phyloP scores from a whole-genome alignment of 148 eudicot genomes.

The Beta vulgaris region DNA sequence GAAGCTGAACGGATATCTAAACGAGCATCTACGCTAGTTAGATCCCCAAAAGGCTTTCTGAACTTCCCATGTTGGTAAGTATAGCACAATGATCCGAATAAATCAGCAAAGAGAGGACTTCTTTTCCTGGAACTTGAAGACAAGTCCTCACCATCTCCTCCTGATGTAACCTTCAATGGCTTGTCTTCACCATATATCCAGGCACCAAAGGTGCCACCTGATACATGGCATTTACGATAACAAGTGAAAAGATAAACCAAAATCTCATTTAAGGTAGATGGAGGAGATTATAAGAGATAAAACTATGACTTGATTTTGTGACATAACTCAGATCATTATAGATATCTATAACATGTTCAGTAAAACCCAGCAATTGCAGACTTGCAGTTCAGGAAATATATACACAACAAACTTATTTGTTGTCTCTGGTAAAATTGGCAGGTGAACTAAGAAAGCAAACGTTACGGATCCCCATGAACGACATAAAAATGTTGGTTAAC shows the following conservation, averaged over 20 bases:
- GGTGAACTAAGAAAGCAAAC: neutral
- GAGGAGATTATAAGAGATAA: too few species aligned
- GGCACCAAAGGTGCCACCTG: conserved; percentile 66
- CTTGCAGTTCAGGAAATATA: neutral
- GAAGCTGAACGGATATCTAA: conserved; percentile 63
- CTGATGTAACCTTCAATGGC: conserved; percentile 22
- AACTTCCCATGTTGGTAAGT: conserved; percentile 78
- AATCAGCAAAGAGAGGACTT: conserved; percentile 61
- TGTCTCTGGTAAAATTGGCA: neutral
- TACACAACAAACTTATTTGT: neutral
- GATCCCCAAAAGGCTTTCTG: conserved; percentile 54
- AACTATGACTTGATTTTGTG: neutral
- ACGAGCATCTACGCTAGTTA: conserved; percentile 77
- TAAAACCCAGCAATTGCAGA: neutral
- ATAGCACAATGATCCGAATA: conserved; percentile 73
- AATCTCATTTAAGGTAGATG: neutral
- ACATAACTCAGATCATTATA: neutral
- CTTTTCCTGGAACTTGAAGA: conserved; percentile 28
- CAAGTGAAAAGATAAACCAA: neutral
- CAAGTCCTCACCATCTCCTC: conserved; percentile 17
- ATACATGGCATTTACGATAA: neutral
- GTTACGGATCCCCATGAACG: too few species aligned
- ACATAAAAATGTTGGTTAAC: too few species aligned
- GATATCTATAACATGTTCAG: neutral
- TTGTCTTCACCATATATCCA: conserved; percentile 50